Percentiles rank a stretch among this genome's conserved stretches.
These are phyloP conservation scores for Psilocybe cyanescens DNA, from an alignment of 768 basidiomycete genomes.

Conservation along the genomic window DNA sequence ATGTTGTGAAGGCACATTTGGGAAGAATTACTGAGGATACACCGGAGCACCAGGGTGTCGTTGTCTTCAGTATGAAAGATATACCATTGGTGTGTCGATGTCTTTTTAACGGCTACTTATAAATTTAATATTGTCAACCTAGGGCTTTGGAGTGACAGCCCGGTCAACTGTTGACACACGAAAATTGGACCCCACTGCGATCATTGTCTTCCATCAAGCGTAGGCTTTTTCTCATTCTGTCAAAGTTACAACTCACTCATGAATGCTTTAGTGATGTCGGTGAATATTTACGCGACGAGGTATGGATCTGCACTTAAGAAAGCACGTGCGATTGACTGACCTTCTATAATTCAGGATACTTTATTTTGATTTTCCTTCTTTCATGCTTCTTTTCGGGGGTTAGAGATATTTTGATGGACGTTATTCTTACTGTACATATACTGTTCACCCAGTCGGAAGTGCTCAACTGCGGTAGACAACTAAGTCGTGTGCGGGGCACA, in stretches of 20 bases:
- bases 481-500: constrained; percentile 13
- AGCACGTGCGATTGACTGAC: neutral
- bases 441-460: constrained; percentile 41
- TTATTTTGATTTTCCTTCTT: constrained; percentile 55
- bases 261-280: constrained; percentile 79
- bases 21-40: constrained; percentile 99
- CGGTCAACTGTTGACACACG: constrained; percentile 94
- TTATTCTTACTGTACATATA: constrained; percentile 15
- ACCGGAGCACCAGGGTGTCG: constrained; percentile 98
- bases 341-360: constrained; percentile 60
- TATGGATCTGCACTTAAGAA: constrained; percentile 32
- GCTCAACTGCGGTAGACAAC: constrained; percentile 38
- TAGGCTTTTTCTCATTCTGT: constrained; percentile 38
- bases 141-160: constrained; percentile 99
- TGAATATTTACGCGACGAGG: constrained; percentile 97
- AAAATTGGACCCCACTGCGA: constrained; percentile 96
- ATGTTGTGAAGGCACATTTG: constrained; percentile 98
- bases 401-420: constrained; percentile 8
- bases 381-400: constrained; percentile 9
- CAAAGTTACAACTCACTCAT: constrained; percentile 11
- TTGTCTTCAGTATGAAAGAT: constrained; percentile 96
- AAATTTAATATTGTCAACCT: constrained; percentile 12
- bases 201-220: constrained; percentile 99
- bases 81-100: constrained; percentile 74
- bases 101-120: neutral